Evolutionary conservation across 2,329 filamentous ascomycete genomes (phyloP).

Genomic region (Monosporascus sp.): DNA sequence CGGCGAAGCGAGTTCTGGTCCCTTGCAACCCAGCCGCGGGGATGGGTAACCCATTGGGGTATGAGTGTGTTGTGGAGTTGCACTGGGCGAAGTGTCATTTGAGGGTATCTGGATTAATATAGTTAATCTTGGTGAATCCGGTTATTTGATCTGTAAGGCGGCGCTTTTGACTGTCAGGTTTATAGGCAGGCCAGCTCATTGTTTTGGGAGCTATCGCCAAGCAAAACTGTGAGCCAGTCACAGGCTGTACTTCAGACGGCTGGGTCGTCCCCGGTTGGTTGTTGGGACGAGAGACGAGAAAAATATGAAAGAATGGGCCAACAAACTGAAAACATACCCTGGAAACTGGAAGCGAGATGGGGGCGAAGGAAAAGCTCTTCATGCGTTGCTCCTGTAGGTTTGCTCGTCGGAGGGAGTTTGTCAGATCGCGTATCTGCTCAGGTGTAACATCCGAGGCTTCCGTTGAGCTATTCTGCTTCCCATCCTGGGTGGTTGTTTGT

Average conservation of each 20-base stretch:
- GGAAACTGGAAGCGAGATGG: conserved; percentile 80
- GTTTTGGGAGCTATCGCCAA: too few species aligned
- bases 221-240: not conserved
- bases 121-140: conserved; percentile 10
- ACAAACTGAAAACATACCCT: conserved; percentile 56
- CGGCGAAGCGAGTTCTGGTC: conserved; percentile 75
- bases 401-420: conserved; percentile 66
- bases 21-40: conserved; percentile 61
- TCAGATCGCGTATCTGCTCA: conserved; percentile 67
- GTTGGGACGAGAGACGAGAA: not conserved
- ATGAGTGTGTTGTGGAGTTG: conserved; percentile 61
- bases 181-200: not conserved
- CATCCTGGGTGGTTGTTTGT: not conserved
- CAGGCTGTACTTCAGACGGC: not conserved
- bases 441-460: conserved; percentile 41
- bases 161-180: not conserved
- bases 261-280: not conserved
- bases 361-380: conserved; percentile 84
- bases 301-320: not conserved
- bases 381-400: conserved; percentile 78
- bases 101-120: conserved; percentile 46
- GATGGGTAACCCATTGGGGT: conserved; percentile 61
- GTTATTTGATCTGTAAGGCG: not conserved
- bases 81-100: conserved; percentile 54
- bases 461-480: conserved; percentile 13